Percentiles rank a stretch among this genome's conserved stretches.
Conservation (phyloP, 257 asterid species). For the Haberlea rhodopensis region DNA sequence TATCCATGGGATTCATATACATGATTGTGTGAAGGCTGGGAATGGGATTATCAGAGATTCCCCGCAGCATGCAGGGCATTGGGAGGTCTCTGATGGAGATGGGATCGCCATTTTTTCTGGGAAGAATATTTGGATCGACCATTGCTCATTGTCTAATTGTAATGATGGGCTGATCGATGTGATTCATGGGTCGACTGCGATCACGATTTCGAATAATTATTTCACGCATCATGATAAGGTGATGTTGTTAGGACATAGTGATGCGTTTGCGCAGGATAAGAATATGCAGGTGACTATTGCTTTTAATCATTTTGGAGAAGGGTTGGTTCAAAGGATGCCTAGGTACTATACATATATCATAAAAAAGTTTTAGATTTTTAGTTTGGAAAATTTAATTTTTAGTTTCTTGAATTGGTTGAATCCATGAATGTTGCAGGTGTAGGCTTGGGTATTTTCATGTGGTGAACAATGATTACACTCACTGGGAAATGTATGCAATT, state of each 20-base stretch:
- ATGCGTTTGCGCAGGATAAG: constrained; percentile 46
- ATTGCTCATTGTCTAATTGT: constrained; percentile 70
- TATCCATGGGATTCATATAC: constrained; percentile 70
- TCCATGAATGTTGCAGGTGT: constrained; percentile 45
- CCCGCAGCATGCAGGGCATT: constrained; percentile 56
- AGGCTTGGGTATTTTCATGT: constrained; percentile 90
- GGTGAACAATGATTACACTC: constrained; percentile 84
- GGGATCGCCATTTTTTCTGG: constrained; percentile 58
- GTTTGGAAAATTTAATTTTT: neutral
- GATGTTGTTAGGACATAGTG: constrained; percentile 78
- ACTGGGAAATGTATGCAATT: constrained; percentile 90
- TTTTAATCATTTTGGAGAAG: constrained; percentile 88
- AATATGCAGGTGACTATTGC: constrained; percentile 77
- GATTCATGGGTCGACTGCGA: constrained; percentile 72
- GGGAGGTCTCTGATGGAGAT: constrained; percentile 73
- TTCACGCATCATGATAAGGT: constrained; percentile 85
- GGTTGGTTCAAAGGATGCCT: constrained; percentile 88
- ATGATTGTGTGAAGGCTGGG: constrained; percentile 57
- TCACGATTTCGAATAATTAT: constrained; percentile 67
- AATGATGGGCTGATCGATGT: constrained; percentile 73
- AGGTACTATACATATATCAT: constrained; percentile 32
- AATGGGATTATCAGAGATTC: constrained; percentile 55
- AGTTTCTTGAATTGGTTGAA: neutral
- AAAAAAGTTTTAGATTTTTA: neutral
- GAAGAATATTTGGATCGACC: constrained; percentile 66